Base-by-base conservation (phyloP, 1,284 basidiomycete species). In the Cryptococcus sp. region DNA sequence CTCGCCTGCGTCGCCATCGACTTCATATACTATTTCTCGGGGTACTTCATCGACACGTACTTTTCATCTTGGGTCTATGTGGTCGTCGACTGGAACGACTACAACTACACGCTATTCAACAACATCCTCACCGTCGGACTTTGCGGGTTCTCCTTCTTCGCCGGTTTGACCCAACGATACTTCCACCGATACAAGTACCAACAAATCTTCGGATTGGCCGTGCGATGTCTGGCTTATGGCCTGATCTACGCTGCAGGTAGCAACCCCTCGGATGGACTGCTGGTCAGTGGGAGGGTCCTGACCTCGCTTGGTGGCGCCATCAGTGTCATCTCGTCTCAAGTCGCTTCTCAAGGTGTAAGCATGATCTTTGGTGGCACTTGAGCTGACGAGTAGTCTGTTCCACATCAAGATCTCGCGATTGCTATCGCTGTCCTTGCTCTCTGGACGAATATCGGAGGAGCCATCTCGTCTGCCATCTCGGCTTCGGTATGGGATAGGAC, bases 131-230 rank as follows among this genome's bases (percentile, higher is more conserved):
- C 62, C n/a, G 61, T 65, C 37, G 69, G 63, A 32, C 63, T 75
- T 3, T 74, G 69, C 54, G 44, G 65, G 43, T 72, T 74, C 51
- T 68, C 66, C 21, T 48, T 60, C 19, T 19, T 68, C 12, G 72
- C 70, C 6, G 76, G 75, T 9, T 38, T 71, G 5, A 53, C 74
- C 36, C 60, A 68, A 53, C 59, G 71, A 21, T 69, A 62, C 51
- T 73, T 71, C 32, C 71, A 74, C 48, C 62, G 72, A 2, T 78
- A 73, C 73, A 75, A 76, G 62, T 62, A 57, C 32, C 54, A 69
- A 37, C 67, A 68, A 49, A 45, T 68, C 35, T 48, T 34, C 23
- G 63, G 63, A 34, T 52, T 65, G 1, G 50, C 46, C 39, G 45
- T 63, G 39, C 57, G 65, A 21, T 45, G 52, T 39, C 43, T 65